These are phyloP conservation scores for Aegilops bicornis DNA, from an alignment of 176 grass and related monocot species.

Conservation along the genomic window DNA sequence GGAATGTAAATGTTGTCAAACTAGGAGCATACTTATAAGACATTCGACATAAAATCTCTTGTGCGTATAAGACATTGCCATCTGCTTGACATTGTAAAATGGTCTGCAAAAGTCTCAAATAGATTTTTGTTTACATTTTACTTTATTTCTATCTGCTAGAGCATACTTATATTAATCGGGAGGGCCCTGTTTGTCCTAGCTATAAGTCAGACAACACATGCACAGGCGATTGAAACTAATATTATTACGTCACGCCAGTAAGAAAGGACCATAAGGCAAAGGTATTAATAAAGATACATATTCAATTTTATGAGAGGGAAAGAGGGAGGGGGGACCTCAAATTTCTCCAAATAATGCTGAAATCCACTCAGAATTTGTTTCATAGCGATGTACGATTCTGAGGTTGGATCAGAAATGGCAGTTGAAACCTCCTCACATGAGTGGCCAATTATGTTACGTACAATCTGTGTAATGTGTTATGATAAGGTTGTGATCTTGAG, in stretches of 20 bases:
- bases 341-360: conserved; percentile 61
- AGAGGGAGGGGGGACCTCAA: conserved; percentile 56
- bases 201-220: neutral
- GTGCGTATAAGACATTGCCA: neutral
- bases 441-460: conserved; percentile 62
- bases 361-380: conserved; percentile 56
- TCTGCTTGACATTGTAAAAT: neutral
- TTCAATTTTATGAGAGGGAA: neutral
- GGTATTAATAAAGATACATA: neutral
- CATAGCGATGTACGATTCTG: conserved; percentile 40
- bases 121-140: neutral
- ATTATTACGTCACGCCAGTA: neutral
- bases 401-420: conserved; percentile 53
- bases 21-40: neutral
- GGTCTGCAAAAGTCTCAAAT: neutral
- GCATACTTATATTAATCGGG: neutral
- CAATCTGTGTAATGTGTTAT: conserved; percentile 50
- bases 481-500: neutral
- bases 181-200: neutral
- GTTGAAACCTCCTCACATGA: conserved; percentile 55
- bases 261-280: conserved; percentile 1
- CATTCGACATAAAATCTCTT: neutral
- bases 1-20: neutral
- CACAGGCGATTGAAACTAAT: neutral
- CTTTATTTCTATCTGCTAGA: neutral